Evolutionary conservation across 2,329 filamentous ascomycete genomes (phyloP).

Genomic region (Paracamarosporium sp.): DNA sequence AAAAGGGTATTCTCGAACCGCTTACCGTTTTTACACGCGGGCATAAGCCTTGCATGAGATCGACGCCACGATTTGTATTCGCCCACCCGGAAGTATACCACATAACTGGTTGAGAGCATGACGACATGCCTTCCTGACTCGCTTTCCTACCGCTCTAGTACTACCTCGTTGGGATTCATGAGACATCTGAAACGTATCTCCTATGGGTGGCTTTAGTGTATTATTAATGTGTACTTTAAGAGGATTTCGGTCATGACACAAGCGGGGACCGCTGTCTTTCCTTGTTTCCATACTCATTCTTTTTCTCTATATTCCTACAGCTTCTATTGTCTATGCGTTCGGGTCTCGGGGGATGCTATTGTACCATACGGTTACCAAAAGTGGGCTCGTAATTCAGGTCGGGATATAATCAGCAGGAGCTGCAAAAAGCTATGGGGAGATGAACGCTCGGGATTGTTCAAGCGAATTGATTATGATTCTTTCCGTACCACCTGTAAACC

Average conservation of each 20-base stretch:
- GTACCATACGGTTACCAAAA: conserved; percentile 4
- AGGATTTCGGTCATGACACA: neutral
- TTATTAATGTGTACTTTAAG: conserved; percentile 15
- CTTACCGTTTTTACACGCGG: neutral
- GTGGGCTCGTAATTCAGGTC: neutral
- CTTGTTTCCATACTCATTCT: neutral
- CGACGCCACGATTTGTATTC: conserved; percentile 1
- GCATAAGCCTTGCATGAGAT: conserved; percentile 7
- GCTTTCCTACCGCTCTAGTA: neutral
- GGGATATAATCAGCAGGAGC: neutral
- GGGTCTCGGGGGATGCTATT: neutral
- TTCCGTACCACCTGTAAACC: neutral
- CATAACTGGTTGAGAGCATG: neutral
- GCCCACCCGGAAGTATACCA: conserved; percentile 1
- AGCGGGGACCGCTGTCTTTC: neutral
- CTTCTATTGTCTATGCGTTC: neutral
- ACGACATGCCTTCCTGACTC: neutral
- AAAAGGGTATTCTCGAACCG: neutral
- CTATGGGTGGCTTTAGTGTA: conserved; percentile 11
- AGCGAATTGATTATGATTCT: neutral
- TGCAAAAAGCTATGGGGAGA: neutral
- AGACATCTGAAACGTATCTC: neutral
- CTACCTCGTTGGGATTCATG: neutral
- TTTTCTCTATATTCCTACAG: neutral
- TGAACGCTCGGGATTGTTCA: neutral